These are phyloP conservation scores for Umbellularia californica DNA, from an alignment of 164 flowering plant species.

Conservation along the genomic window DNA sequence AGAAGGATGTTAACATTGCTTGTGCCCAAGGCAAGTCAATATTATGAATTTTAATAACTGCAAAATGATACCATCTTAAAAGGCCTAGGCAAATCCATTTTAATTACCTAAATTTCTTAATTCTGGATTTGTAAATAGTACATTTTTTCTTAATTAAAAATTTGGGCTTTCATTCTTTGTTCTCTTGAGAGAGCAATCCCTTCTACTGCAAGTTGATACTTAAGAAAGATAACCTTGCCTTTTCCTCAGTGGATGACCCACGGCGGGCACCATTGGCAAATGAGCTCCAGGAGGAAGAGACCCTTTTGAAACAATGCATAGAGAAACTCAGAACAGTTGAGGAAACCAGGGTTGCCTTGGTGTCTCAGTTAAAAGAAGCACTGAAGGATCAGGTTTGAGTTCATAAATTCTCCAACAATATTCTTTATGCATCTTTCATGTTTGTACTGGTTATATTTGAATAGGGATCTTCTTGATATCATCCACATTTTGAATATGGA, in stretches of 20 bases:
- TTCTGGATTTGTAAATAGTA: not conserved
- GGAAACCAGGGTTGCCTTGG: constrained; percentile 64
- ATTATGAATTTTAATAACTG: not conserved
- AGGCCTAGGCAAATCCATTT: too few relatives aligned
- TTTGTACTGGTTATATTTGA: not conserved
- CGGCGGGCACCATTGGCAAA: constrained; percentile 51
- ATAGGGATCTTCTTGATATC: constrained; percentile 1
- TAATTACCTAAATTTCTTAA: not conserved
- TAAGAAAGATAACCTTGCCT: not conserved
- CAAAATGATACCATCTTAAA: too few relatives aligned
- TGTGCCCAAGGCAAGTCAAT: constrained; percentile 50
- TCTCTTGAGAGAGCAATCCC: not conserved
- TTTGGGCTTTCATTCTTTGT: not conserved
- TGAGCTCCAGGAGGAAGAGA: constrained; percentile 78
- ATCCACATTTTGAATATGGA: not conserved
- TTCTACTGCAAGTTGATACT: not conserved
- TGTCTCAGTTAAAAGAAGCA: constrained; percentile 79
- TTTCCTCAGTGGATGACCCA: constrained; percentile 65
- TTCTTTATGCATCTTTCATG: constrained; percentile 5
- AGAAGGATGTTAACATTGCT: constrained; percentile 68
- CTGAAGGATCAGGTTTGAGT: constrained; percentile 70
- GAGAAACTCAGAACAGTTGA: constrained; percentile 80
- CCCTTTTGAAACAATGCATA: constrained; percentile 55
- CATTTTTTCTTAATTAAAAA: too few relatives aligned
- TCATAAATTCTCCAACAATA: not conserved